phyloP scores from a whole-genome alignment of 208 protist species.

The Trypanosoma scelopori region DNA sequence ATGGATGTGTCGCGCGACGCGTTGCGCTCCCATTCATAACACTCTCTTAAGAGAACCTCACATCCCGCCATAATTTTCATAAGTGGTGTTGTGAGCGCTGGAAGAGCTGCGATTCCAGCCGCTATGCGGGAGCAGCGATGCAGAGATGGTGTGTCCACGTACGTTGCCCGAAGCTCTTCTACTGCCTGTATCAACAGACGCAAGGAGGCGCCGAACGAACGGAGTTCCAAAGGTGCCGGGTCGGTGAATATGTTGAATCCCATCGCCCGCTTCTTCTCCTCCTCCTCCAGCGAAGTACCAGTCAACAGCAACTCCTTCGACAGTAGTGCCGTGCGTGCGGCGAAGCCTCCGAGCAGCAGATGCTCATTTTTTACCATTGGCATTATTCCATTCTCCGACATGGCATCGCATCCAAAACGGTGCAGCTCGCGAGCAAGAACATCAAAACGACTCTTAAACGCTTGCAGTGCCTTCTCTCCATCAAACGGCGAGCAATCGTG shows the following conservation, averaged over 20 bases:
- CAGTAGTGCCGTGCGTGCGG: conserved; percentile 55
- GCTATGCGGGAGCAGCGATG: conserved; percentile 78
- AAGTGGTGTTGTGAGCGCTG: conserved; percentile 83
- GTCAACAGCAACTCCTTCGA: conserved; percentile 28
- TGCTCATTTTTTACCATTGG: conserved; percentile 46
- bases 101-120: conserved; percentile 84
- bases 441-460: conserved; percentile 74
- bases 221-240: conserved; percentile 81
- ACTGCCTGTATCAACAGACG: conserved; percentile 58
- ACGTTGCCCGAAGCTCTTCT: conserved; percentile 70
- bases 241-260: conserved; percentile 93
- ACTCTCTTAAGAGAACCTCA: conserved; percentile 94
- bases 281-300: conserved; percentile 42
- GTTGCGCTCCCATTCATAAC: conserved; percentile 97
- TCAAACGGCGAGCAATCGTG: conserved; percentile 25
- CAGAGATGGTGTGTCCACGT: conserved; percentile 92
- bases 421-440: conserved; percentile 57
- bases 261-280: conserved; percentile 24
- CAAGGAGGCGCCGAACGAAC: conserved; percentile 65
- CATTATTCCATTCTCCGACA: conserved; percentile 3
- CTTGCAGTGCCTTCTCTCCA: conserved; percentile 26
- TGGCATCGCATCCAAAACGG: conserved; percentile 21
- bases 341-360: conserved; percentile 77
- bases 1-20: conserved; percentile 90
- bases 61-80: conserved; percentile 94